Base-by-base conservation (phyloP, 2,329 filamentous ascomycete genomes). In the Diplodia seriata region DNA sequence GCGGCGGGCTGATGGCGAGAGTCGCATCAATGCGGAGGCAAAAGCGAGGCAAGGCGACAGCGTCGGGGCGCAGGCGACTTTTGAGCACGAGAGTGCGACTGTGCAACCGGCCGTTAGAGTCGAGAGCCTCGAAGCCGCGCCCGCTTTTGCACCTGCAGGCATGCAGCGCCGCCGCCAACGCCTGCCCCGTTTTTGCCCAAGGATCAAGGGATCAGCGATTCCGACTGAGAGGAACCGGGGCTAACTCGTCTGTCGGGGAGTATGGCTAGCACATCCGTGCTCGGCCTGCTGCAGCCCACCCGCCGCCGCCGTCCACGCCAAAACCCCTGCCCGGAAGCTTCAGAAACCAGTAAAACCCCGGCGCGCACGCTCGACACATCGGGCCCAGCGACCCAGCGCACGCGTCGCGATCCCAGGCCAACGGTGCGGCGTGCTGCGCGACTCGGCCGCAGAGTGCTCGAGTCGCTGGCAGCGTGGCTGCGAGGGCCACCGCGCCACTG, bases 201-300 rank as follows among this genome's bases (percentile, higher is more conserved):
- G 59, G 59, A 63, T 63, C 59, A 63, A 47, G 59, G 59, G 59
- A 63, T 63, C 59, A 29, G 59, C 59, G n/a, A 51, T 63, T 63
- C 59, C 59, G 59, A 49, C 43, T 33, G 59, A 36, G 29, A 63
- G 59, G 59, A 63, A 50, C 50, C 43, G 43, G 29, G 20, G 59
- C 59, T 49, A 36, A 63, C 20, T 63, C 59, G 59, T 51, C 11
- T 63, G 59, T 63, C 59, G 59, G 59, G 59, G 59, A 63, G 59
- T 47, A 36, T 47, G 23, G 59, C 59, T 51, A 63, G 59, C 47
- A 36, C 59, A 63, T 51, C 59, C 59, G 59, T 63, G 47, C 43
- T 26, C 29, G 57, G 40, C 57, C 26, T 50, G 40, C 56, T 59
- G 56, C 57, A 62, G 57, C 40, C 23, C 26, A 36, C 57, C 56